Percentiles rank a stretch among this genome's conserved stretches.
phyloP scores from a whole-genome alignment of 208 protist genomes.

The Plasmodiophora brassicae region DNA sequence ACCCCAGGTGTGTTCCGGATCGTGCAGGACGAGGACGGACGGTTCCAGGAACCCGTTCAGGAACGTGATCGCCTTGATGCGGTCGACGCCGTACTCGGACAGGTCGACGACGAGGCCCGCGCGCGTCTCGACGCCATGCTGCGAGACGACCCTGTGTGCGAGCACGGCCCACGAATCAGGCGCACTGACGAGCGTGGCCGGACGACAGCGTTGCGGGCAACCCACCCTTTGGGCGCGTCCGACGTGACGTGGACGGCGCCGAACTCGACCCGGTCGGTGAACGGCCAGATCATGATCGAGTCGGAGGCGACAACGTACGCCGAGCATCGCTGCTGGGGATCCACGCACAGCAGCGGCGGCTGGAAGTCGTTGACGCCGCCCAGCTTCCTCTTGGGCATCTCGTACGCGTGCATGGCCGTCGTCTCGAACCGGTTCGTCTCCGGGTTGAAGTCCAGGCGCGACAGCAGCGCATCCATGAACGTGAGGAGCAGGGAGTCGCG shows the following conservation, averaged over 20 bases:
- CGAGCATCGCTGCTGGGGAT: neutral
- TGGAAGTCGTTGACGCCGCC: neutral
- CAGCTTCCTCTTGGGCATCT: neutral
- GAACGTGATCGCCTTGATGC: neutral
- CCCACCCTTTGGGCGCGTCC: neutral
- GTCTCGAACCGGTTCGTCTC: neutral
- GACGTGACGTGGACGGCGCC: neutral
- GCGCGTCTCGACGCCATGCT: too few relatives aligned
- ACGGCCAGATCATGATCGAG: neutral
- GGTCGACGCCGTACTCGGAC: neutral
- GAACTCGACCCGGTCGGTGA: neutral
- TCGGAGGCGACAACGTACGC: neutral
- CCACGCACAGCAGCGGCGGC: neutral
- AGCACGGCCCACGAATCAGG: too few relatives aligned
- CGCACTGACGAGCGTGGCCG: too few relatives aligned
- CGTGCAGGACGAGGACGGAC: neutral
- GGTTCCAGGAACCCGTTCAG: neutral
- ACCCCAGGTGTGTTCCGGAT: neutral
- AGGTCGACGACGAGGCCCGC: neutral
- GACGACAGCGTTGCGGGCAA: too few relatives aligned
- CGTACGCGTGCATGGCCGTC: neutral
- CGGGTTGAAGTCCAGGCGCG: neutral
- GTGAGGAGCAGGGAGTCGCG: neutral
- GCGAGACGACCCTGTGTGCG: too few relatives aligned
- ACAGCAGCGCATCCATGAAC: neutral